Evolutionary conservation across 2,329 filamentous ascomycete species (phyloP), one percentile per base, ranked within the genome.

Genomic region (Teratosphaeriaceae sp.): DNA sequence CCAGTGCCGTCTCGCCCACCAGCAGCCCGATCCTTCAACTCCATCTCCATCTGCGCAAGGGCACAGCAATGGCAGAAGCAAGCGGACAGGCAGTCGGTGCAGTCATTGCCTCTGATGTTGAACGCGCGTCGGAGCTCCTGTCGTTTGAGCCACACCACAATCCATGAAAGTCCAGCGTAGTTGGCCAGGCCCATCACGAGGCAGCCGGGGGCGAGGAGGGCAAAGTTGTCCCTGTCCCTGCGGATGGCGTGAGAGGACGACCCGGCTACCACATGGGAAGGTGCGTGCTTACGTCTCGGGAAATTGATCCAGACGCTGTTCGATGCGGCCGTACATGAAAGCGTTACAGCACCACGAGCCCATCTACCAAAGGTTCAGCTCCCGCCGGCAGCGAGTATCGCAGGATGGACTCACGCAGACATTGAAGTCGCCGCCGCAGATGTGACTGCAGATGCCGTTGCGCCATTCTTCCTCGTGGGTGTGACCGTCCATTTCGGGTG

Each of bases 21-120:
- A 3, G 19, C 20, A 7, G 51, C 44, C 4, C 51, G 49, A 23
- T 46, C 40, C 45, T 51, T 55, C 42, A 53, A 31, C 34, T 55
- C 53, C 12, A 37, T 49, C 21, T 53, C 41, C 43, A 53, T 48
- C 38, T 54, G 53, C 15, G 48, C 46, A 24, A 55, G 9, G 16
- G 40, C 31, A 33, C 51, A 55, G 16, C 41, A 44, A 16, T n/a
- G 37, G 33, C 38, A 43, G 23, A 16, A 49, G 24, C 2, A 44
- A 3, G 21, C 18, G 2, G 30, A 43, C 19, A 46, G 8, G n/a
- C 40, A 45, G 37, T 55, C 50, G 8, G 19, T 34, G 35, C 40
- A 46, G 1, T 30, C 38, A 19, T 45, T 36, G 11, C 51, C 48
- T 20, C 37, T 12, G 21, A 54, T 52, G 21, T 22, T 27, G 30